Conservation (phyloP, 2,329 filamentous ascomycete genomes). For the Fusarium albosuccineum region DNA sequence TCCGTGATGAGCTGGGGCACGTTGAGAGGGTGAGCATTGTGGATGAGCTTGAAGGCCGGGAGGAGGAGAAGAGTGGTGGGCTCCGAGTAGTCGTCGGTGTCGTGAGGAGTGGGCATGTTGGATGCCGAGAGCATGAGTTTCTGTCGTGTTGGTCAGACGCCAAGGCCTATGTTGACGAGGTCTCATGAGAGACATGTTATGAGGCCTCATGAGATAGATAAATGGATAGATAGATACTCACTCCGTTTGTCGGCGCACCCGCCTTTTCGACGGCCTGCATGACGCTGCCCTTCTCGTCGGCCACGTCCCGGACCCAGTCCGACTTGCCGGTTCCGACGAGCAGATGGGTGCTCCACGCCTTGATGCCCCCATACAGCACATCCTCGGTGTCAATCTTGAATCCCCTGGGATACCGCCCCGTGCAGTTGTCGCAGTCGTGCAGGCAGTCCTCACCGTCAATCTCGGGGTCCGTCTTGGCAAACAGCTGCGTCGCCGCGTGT, state of each 20-base stretch:
- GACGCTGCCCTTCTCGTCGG: conserved; percentile 86
- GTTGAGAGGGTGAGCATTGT: conserved; percentile 82
- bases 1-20: conserved; percentile 78
- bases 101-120: conserved; percentile 85
- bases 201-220: neutral
- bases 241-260: conserved; percentile 74
- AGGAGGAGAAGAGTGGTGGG: conserved; percentile 87
- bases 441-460: conserved; percentile 90
- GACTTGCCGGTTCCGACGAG: conserved; percentile 95
- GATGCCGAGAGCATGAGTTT: conserved; percentile 91
- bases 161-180: neutral
- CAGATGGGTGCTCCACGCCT: conserved; percentile 89
- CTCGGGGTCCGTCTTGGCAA: conserved; percentile 78
- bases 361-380: conserved; percentile 85
- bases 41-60: conserved; percentile 84
- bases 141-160: conserved; percentile 55
- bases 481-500: conserved; percentile 65
- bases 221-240: conserved; percentile 56
- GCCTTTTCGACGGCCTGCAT: conserved; percentile 79
- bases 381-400: conserved; percentile 84
- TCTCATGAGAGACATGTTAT: neutral
- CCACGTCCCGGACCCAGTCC: conserved; percentile 92
- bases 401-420: conserved; percentile 77
- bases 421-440: conserved; percentile 87
- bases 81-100: conserved; percentile 71